Base-by-base conservation (phyloP, 2,329 filamentous ascomycete species). In the Thermothelomyces thermophilus region DNA sequence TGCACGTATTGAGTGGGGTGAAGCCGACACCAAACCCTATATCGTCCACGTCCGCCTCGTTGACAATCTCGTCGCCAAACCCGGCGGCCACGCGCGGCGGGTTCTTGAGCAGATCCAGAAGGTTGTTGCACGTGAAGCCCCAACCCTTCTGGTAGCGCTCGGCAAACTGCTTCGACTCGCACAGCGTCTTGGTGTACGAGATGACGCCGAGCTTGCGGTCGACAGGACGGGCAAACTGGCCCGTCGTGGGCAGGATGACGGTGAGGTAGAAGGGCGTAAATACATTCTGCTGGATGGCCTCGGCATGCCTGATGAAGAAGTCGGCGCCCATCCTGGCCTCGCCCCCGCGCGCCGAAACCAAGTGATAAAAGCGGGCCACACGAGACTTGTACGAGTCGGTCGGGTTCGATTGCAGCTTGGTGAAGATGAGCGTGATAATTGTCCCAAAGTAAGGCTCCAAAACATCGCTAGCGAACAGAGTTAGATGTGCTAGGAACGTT, bases 141-240 rank as follows among this genome's bases (percentile, higher is more conserved):
- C 94, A 98, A 37, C 93, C 90, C 69, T 93, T 91, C 61, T 84
- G 79, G 64, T 91, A 93, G 53, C 84, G 82, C 49, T 83, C 77
- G 0, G 87, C 86, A 63, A 98, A 97, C 0, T 87, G 83, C 58
- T 84, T 75, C 7, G 88, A 95, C 67, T 94, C 87, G 57, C 88
- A 86, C 20, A 97, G 74, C 1, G 90, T 94, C 72, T 95, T 96
- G 31, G 91, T 91, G 58, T 96, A 83, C 1, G 90, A 95, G 30
- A 98, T 80, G 17, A 96, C 90, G 2, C 91, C 93, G 2, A 86
- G 84, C 71, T 98, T 98, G 61, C 93, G 87, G 65, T 98, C 94
- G 28, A 89, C 75, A 1, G 93, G 90, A 4, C 88, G 83, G 22
- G 86, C 83, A 22, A 98, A 79, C 68, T 94, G 90, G 65, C 91